Conservation (phyloP, 305 asterid genomes). For the Coffea humblotiana region DNA sequence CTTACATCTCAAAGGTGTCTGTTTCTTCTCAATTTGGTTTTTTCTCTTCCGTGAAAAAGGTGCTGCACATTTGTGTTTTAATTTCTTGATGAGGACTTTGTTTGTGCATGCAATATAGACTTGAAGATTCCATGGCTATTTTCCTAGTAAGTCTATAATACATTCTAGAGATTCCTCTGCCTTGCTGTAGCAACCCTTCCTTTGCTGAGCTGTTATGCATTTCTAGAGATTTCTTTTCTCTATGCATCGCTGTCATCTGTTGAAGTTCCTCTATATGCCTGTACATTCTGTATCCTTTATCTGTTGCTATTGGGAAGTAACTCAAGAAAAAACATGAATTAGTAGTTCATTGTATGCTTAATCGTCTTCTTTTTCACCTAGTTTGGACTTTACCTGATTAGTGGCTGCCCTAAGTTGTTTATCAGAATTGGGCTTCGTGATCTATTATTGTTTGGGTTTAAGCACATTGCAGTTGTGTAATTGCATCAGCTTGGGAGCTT, state of each 20-base stretch:
- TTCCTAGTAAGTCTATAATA: neutral
- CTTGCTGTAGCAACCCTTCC: neutral
- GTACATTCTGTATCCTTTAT: neutral
- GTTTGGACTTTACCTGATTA: neutral
- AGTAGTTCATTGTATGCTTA: neutral
- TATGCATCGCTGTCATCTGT: too few relatives aligned
- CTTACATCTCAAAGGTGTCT: constrained; percentile 35
- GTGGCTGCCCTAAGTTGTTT: neutral
- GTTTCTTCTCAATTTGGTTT: neutral
- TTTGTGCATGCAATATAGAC: neutral
- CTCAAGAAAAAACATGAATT: neutral
- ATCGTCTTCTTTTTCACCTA: neutral
- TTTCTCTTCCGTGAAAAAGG: neutral
- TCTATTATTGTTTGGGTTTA: neutral
- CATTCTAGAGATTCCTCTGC: neutral
- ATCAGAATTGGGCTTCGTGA: neutral
- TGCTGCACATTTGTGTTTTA: neutral
- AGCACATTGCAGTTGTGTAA: neutral
- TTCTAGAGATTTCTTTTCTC: too few relatives aligned
- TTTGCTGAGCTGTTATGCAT: neutral
- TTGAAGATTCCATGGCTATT: neutral
- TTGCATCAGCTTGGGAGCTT: neutral
- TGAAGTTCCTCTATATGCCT: too few relatives aligned
- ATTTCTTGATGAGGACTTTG: neutral
- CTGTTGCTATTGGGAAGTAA: neutral